A percentile compares a stretch with the other conserved stretches of the same genome.
Conservation (phyloP, 768 basidiomycete genomes). For the Pleurotus tuoliensis region DNA sequence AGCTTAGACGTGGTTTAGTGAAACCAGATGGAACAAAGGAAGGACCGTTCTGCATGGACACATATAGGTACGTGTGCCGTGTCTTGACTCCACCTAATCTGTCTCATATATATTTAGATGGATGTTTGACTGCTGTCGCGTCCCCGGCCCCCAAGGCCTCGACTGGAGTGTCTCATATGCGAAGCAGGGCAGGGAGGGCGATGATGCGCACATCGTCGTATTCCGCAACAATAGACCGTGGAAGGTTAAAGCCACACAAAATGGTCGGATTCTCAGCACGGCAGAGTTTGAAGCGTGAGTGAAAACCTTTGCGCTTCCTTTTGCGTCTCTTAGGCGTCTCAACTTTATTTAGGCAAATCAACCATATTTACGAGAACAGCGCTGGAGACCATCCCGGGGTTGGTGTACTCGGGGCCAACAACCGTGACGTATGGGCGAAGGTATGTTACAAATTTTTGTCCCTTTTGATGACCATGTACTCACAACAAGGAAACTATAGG, state of each 20-base stretch:
- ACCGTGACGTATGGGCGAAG: constrained; percentile 89
- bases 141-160: constrained; percentile 67
- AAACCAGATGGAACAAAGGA: constrained; percentile 65
- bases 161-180: constrained; percentile 80
- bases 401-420: constrained; percentile 73
- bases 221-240: constrained; percentile 83
- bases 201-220: constrained; percentile 78
- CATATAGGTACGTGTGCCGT: constrained; percentile 53
- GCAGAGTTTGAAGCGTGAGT: constrained; percentile 61
- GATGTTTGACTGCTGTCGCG: constrained; percentile 90
- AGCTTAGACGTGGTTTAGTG: constrained; percentile 62
- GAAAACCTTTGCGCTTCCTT: neutral
- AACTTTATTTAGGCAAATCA: constrained; percentile 54
- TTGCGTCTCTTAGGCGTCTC: too few species aligned
- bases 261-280: constrained; percentile 59
- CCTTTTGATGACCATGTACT: neutral
- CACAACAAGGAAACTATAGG: constrained; percentile 32
- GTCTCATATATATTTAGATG: constrained; percentile 42
- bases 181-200: constrained; percentile 46
- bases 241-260: constrained; percentile 63
- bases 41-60: constrained; percentile 80
- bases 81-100: neutral
- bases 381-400: constrained; percentile 62
- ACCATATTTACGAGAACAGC: constrained; percentile 67
- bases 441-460: constrained; percentile 28